A percentile compares a stretch with the other conserved stretches of the same genome.
These are phyloP conservation scores for Acephala macrosclerotiorum DNA, from an alignment of 2,329 filamentous ascomycete species.

Conservation along the genomic window DNA sequence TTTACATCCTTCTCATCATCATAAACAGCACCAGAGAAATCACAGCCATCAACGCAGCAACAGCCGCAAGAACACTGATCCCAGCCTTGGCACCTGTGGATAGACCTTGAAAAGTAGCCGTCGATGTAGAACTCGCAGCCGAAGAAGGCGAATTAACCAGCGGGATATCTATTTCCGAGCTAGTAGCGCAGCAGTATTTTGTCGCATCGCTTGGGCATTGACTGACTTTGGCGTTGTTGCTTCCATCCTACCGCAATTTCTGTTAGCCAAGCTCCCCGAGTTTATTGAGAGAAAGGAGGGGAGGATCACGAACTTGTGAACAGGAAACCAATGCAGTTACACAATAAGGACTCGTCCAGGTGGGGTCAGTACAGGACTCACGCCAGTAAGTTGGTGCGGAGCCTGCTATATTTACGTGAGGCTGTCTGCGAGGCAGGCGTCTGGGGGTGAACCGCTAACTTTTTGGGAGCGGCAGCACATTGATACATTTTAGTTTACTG, in stretches of 20 bases:
- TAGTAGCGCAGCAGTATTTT: neutral
- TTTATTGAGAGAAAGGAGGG: neutral
- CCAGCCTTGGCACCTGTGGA: neutral
- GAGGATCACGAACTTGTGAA: neutral
- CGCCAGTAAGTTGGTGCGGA: neutral
- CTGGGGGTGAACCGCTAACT: neutral
- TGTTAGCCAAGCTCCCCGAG: neutral
- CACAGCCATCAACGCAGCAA: neutral
- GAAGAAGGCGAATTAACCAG: neutral
- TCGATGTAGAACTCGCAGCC: neutral
- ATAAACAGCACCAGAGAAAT: neutral
- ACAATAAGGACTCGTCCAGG: neutral
- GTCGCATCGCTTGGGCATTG: neutral
- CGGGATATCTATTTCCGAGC: neutral
- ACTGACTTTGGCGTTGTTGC: neutral
- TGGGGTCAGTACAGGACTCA: neutral
- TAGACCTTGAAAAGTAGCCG: neutral
- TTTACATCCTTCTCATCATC: neutral
- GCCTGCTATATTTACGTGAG: neutral
- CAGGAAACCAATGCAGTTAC: neutral
- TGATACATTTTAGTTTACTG: neutral
- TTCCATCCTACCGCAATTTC: neutral
- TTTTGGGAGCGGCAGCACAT: conserved; percentile 1
- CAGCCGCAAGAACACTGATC: neutral
- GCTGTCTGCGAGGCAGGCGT: neutral